Base-by-base conservation (phyloP, 73 alveolate genomes). In the Paramecium bursaria region DNA sequence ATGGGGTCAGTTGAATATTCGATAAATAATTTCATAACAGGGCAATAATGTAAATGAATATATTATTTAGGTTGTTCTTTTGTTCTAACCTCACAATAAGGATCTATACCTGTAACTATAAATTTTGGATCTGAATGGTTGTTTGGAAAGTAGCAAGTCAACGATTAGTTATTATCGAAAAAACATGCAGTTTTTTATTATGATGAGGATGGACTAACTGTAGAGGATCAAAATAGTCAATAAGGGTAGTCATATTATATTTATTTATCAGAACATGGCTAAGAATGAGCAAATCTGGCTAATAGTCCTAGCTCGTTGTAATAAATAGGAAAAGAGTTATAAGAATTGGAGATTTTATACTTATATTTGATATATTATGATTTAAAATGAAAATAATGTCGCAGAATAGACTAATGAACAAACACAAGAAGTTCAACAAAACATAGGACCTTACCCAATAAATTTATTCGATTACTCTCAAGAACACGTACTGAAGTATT, bases 221-320 rank as follows among this genome's bases (percentile, higher is more conserved):
- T 67, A 39, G 54, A 67, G 21, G 82, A 67, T 42, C 19, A 39
- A 67, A 67, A 67, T 21, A 67, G 57, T 39, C 44, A 53, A 31
- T 25, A 47, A 11, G 82, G 82, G 82, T 67, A 67, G 6, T 3
- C 7, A 25, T 31, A 19, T n/a, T 39, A 15, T 5, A n/a, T 15
- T 35, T 6, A 42, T 21, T 39, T 39, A 5, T 1, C 27, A 67
- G 82, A 33, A 67, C 82, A 9, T 67, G 82, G 82, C 17, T 67
- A 33, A 31, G 55, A 67, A 21, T 67, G 33, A 57, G 76, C 33
- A 57, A 57, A 57, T 57, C 76, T 57, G 76, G 76, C 3, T 22
- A 21, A 11, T 19, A 67, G 44, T 31, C 53, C 6, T 67, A 39
- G 14, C 26, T 22, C 21, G 53, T 67, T 7, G 30, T 57, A 13